Conservation (phyloP, 129 eudicot genomes). For the Helianthus annuus region DNA sequence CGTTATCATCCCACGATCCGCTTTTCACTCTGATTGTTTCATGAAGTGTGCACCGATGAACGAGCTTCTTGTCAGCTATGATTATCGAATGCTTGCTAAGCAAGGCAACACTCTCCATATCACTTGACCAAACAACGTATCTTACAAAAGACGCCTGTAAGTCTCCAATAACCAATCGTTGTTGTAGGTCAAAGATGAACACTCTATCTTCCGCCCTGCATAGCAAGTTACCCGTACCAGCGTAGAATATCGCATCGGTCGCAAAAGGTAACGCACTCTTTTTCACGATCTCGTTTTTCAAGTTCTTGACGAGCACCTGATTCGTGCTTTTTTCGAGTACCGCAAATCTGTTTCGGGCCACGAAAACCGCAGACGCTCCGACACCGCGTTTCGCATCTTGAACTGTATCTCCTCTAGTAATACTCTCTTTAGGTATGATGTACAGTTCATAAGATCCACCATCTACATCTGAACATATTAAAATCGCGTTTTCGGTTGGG, state of each 20-base stretch:
- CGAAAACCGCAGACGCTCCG: constrained; percentile 74
- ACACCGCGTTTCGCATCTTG: constrained; percentile 73
- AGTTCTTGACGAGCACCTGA: constrained; percentile 65
- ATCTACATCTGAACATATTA: constrained; percentile 67
- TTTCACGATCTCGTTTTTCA: constrained; percentile 66
- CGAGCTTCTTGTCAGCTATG: constrained; percentile 68
- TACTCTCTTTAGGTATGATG: constrained; percentile 59
- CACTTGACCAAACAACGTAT: constrained; percentile 77
- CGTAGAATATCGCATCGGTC: constrained; percentile 71
- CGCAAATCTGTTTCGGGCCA: constrained; percentile 71
- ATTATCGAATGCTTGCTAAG: constrained; percentile 71
- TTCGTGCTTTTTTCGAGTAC: constrained; percentile 72
- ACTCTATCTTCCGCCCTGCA: constrained; percentile 78
- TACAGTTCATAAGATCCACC: constrained; percentile 79
- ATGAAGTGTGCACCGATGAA: constrained; percentile 73
- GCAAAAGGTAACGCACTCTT: constrained; percentile 60
- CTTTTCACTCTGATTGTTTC: constrained; percentile 83
- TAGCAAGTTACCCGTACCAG: constrained; percentile 70
- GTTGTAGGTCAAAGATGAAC: constrained; percentile 69
- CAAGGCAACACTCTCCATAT: constrained; percentile 75
- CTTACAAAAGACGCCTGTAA: constrained; percentile 59
- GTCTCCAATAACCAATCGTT: constrained; percentile 60
- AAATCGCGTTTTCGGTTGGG: constrained; percentile 69
- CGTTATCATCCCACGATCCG: constrained; percentile 81
- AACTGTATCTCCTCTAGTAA: constrained; percentile 62